Percentiles rank a stretch among this genome's conserved stretches.
phyloP scores from a whole-genome alignment of 2,329 filamentous ascomycete species.

The Chrysosporium keratinophilum region DNA sequence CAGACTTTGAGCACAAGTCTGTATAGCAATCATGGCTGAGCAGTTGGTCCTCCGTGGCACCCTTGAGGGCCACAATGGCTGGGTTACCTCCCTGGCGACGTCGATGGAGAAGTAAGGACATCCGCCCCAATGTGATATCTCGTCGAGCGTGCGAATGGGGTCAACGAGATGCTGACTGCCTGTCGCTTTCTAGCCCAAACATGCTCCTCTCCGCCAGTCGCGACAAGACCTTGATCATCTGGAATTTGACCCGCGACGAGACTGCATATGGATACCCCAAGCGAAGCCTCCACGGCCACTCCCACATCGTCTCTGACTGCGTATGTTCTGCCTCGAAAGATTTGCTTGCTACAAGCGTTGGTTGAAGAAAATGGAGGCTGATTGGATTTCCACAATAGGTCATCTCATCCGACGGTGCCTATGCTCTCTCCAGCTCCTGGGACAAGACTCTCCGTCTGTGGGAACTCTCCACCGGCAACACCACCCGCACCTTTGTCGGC shows the following conservation, averaged over 20 bases:
- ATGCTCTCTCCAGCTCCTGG: slow-evolving; percentile 97
- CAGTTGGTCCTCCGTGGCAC: slow-evolving; percentile 92
- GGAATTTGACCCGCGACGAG: slow-evolving; percentile 99
- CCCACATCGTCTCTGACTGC: slow-evolving; percentile 99
- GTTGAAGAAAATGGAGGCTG: slow-evolving; percentile 16
- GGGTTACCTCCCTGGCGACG: slow-evolving; percentile 97
- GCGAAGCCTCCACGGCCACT: slow-evolving; percentile 96
- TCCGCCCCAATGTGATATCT: slow-evolving; percentile 4
- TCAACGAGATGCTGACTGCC: slow-evolving; percentile 28
- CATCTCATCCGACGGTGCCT: slow-evolving; percentile 98
- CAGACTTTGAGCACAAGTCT: slow-evolving; percentile 27
- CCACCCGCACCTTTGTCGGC: slow-evolving; percentile 96
- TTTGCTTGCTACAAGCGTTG: background rate
- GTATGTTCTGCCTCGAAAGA: slow-evolving; percentile 50
- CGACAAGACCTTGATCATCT: slow-evolving; percentile 99
- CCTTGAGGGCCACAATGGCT: slow-evolving; percentile 98
- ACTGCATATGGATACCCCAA: slow-evolving; percentile 97
- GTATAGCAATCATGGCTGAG: slow-evolving; percentile 60
- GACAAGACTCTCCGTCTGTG: slow-evolving; percentile 99
- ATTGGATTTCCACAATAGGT: slow-evolving; percentile 50
- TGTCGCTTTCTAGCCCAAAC: slow-evolving; percentile 61
- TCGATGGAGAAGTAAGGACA: slow-evolving; percentile 87
- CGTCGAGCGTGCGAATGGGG: background rate
- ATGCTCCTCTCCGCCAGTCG: slow-evolving; percentile 97
- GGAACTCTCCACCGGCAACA: slow-evolving; percentile 95